Conservation (phyloP, 208 protist species). For the Herpetomonas samuelpessoai region DNA sequence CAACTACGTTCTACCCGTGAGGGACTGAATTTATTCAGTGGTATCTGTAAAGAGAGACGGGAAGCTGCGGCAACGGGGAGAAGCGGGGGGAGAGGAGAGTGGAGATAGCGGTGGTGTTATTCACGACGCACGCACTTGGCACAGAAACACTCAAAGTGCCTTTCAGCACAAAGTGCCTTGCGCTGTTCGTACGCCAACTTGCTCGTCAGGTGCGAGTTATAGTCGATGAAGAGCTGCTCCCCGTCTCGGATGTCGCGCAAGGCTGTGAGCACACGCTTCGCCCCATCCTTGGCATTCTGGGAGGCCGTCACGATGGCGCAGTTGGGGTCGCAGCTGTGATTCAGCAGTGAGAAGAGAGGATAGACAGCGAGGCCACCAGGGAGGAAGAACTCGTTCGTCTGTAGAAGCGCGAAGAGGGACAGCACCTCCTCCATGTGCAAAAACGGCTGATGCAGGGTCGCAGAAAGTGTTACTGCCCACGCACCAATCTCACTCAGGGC, state of each 20-base stretch:
- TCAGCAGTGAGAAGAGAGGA: slow-evolving; percentile 64
- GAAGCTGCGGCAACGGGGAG: neutral
- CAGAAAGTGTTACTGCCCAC: slow-evolving; percentile 58
- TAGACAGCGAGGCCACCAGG: slow-evolving; percentile 63
- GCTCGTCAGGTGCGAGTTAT: slow-evolving; percentile 71
- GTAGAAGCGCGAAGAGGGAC: slow-evolving; percentile 79
- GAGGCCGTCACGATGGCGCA: slow-evolving; percentile 36
- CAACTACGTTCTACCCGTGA: no score
- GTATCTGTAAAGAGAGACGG: no score
- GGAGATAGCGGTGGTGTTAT: slow-evolving; percentile 10
- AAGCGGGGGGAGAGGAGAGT: neutral
- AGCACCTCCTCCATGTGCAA: slow-evolving; percentile 87
- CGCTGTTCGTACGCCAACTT: slow-evolving; percentile 69
- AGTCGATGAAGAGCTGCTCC: slow-evolving; percentile 88
- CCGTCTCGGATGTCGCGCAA: slow-evolving; percentile 69
- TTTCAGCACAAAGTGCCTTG: slow-evolving; percentile 72
- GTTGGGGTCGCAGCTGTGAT: slow-evolving; percentile 90
- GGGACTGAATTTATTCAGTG: no score
- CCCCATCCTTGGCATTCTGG: neutral
- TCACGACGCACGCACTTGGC: slow-evolving; percentile 62
- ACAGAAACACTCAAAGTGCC: slow-evolving; percentile 88
- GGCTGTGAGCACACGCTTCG: slow-evolving; percentile 36
- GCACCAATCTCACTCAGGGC: slow-evolving; percentile 75
- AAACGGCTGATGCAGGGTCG: slow-evolving; percentile 62
- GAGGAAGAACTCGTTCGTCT: slow-evolving; percentile 84